Conservation (phyloP, 257 asterid species). For the Nicotiana knightiana region DNA sequence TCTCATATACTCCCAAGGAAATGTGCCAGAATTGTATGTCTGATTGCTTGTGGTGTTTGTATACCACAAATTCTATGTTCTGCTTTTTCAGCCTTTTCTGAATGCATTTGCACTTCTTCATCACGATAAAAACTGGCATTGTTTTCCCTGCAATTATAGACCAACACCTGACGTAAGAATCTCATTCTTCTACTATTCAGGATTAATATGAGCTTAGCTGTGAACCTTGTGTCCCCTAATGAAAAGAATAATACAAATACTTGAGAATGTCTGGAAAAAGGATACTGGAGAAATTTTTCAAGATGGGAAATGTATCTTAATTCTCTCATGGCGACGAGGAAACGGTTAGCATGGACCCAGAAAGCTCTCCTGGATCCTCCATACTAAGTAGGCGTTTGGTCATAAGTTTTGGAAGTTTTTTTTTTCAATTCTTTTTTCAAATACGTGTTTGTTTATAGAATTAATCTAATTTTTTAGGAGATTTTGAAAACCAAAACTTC, state of each 20-base stretch:
- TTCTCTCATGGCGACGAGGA: not conserved
- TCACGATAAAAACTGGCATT: not conserved
- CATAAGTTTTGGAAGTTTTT: no score
- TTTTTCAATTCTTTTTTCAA: no score
- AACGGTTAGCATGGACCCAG: not conserved
- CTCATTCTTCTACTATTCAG: not conserved
- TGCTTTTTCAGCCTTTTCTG: not conserved
- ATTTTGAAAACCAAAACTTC: no score
- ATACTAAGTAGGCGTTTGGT: no score
- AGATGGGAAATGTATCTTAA: not conserved
- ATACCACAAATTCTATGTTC: not conserved
- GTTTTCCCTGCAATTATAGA: not conserved
- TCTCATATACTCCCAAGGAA: not conserved
- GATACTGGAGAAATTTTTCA: not conserved
- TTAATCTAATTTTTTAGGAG: no score
- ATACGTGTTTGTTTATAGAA: no score
- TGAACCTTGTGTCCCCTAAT: not conserved
- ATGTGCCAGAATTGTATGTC: not conserved
- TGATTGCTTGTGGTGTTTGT: not conserved
- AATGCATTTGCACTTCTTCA: not conserved
- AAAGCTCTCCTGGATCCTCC: not conserved
- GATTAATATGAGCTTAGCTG: not conserved
- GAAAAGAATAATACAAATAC: not conserved
- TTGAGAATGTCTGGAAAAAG: not conserved
- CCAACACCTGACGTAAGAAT: not conserved